Conservation (phyloP, 140 eudicot genomes). For the Erigeron philadelphicus region DNA sequence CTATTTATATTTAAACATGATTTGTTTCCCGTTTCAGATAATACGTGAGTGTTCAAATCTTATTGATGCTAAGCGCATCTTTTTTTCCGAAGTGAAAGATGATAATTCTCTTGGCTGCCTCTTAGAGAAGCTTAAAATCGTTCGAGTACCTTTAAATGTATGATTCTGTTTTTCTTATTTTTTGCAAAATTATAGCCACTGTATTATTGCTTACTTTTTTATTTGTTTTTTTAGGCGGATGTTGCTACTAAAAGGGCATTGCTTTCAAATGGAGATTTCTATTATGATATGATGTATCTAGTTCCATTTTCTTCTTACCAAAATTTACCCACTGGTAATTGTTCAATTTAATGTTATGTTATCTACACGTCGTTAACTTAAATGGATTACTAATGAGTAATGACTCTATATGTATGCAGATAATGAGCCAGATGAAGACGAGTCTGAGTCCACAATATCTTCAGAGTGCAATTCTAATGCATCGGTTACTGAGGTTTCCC, state of each 20-base stretch:
- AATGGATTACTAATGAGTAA: not conserved
- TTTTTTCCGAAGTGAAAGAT: conserved; percentile 62
- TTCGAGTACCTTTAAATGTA: conserved; percentile 48
- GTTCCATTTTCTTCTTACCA: conserved; percentile 52
- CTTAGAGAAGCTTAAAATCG: conserved; percentile 47
- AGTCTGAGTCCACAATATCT: conserved; percentile 58
- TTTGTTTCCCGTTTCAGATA: conserved; percentile 35
- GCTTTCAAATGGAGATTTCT: conserved; percentile 43
- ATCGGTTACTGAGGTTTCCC: conserved; percentile 14
- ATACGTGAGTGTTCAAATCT: conserved; percentile 40
- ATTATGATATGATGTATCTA: conserved; percentile 54
- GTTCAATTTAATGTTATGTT: not conserved
- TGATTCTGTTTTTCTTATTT: conserved; percentile 1
- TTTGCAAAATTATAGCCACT: not conserved
- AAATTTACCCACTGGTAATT: conserved; percentile 45
- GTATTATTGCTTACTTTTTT: not conserved
- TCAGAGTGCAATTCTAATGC: conserved; percentile 37
- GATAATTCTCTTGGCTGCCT: conserved; percentile 82
- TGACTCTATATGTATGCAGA: conserved; percentile 24
- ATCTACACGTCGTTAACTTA: too few relatives aligned
- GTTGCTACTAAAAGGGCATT: conserved; percentile 21
- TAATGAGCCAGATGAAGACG: conserved; percentile 33
- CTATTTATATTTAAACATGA: not conserved
- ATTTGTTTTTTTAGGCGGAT: conserved; percentile 37
- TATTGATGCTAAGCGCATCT: conserved; percentile 51